Percentiles rank a stretch among this genome's conserved stretches.
phyloP scores from a whole-genome alignment of 2,329 filamentous ascomycete genomes.

The Phoma herbarum region DNA sequence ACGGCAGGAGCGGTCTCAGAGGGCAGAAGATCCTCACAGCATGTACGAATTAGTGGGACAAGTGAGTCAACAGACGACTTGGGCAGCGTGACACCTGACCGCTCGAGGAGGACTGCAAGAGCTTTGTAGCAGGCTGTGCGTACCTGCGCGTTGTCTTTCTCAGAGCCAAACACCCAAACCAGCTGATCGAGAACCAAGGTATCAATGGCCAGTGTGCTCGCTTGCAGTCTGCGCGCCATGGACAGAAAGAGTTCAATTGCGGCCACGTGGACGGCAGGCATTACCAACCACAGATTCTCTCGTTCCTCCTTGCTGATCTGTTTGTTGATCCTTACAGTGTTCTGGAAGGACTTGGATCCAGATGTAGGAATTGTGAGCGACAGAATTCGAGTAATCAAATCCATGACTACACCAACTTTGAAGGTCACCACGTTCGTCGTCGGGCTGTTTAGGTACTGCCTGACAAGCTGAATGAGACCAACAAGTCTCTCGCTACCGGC shows the following conservation, averaged over 20 bases:
- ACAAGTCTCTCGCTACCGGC: slow-evolving; percentile 75
- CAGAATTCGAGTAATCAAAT: slow-evolving; percentile 74
- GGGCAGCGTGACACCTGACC: slow-evolving; percentile 71
- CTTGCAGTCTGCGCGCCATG: slow-evolving; percentile 67
- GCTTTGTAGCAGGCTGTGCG: slow-evolving; percentile 70
- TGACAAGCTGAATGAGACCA: slow-evolving; percentile 71
- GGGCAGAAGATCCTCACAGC: slow-evolving; percentile 77
- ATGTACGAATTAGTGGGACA: slow-evolving; percentile 68
- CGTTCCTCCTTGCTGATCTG: slow-evolving; percentile 82
- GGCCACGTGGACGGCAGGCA: slow-evolving; percentile 78
- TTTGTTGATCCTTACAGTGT: slow-evolving; percentile 68
- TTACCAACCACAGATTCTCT: slow-evolving; percentile 75
- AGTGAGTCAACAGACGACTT: slow-evolving; percentile 73
- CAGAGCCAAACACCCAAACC: slow-evolving; percentile 71
- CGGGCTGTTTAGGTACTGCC: slow-evolving; percentile 67
- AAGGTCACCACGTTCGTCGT: slow-evolving; percentile 73
- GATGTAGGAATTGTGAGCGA: slow-evolving; percentile 66
- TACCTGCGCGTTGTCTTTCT: slow-evolving; percentile 60
- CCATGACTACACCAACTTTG: slow-evolving; percentile 72
- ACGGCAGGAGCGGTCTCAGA: slow-evolving; percentile 45
- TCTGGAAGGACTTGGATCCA: slow-evolving; percentile 51
- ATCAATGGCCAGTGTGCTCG: slow-evolving; percentile 66
- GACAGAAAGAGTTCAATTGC: slow-evolving; percentile 69
- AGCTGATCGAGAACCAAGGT: slow-evolving; percentile 75
- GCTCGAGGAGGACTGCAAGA: slow-evolving; percentile 64